Base-by-base conservation (phyloP, 192 early-diverging fungal genomes). In the Thamnidium elegans region DNA sequence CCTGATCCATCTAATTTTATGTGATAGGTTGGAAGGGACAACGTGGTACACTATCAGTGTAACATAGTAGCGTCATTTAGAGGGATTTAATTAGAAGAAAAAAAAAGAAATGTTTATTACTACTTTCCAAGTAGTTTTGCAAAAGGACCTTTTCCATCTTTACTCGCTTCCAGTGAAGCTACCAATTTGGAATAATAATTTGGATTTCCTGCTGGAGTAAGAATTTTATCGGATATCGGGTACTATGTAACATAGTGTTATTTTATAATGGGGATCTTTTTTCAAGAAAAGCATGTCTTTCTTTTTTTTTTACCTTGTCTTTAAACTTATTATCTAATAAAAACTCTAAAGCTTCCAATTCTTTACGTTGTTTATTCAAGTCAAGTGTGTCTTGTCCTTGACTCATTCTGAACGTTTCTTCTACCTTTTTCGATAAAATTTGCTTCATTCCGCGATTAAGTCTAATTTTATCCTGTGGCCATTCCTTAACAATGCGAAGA, bases 391-490 rank as follows among this genome's bases (percentile, higher is more conserved):
- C 61, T 48, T 73, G 32, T 20, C 55, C 54, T 21, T 66, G 36
- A 26, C 26, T 3, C 1, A 3, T 26, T 39, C 76, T 71, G 55
- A 84, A 84, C 1, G 70, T 62, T 48, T 81, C 78, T 51, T 72
- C 75, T 15, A 85, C 76, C 50, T 78, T 75, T 50, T 63, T 71
- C n/a, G 72, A 52, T n/a, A 91, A 69, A 15, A 82, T 78, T 11
- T 77, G 77, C 62, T 85, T 89, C 79, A 88, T 81, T 66, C 85
- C 82, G 58, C 87, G 82, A 19, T 81, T 85, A 23, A 86, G 89
- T 15, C 89, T 79, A 31, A 91, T 79, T 66, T 81, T 76, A 68
- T 91, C 89, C 11, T 72, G 70, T 7, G 89, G 89, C 87, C 89
- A 91, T 11, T 72, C 68, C 13, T 76, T 59, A 36, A 87, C 79